Evolutionary conservation across 2,329 filamentous ascomycete species (phyloP).

Genomic region (Colletotrichum australisinense): DNA sequence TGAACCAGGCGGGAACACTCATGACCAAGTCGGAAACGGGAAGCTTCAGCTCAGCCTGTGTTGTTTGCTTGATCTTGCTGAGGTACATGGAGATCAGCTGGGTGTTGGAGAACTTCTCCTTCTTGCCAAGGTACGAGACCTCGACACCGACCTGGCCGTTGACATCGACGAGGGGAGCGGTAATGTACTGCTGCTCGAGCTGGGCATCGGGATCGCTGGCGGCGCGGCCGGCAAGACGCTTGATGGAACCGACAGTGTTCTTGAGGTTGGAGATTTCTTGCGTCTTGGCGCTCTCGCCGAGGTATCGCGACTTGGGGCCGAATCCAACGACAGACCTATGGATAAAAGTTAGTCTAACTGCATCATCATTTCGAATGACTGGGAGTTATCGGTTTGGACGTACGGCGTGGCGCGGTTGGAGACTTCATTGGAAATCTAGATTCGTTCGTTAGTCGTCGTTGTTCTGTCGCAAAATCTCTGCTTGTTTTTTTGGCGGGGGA

Average conservation of each 20-base stretch:
- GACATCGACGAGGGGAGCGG: slow-evolving; percentile 86
- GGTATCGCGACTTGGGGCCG: slow-evolving; percentile 90
- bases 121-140: slow-evolving; percentile 92
- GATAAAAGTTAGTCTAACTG: slow-evolving; percentile 26
- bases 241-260: slow-evolving; percentile 94
- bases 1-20: slow-evolving; percentile 97
- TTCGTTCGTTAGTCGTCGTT: slow-evolving; percentile 31
- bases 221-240: slow-evolving; percentile 89
- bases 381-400: slow-evolving; percentile 55
- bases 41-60: slow-evolving; percentile 86
- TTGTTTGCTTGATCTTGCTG: slow-evolving; percentile 92
- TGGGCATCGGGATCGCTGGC: slow-evolving; percentile 92
- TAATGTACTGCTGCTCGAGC: slow-evolving; percentile 92
- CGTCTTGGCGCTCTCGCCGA: slow-evolving; percentile 96
- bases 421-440: slow-evolving; percentile 96
- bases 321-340: slow-evolving; percentile 91
- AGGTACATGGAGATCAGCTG: slow-evolving; percentile 96
- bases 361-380: slow-evolving; percentile 31
- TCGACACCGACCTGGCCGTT: slow-evolving; percentile 96
- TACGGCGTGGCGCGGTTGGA: slow-evolving; percentile 98
- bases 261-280: slow-evolving; percentile 99
- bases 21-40: slow-evolving; percentile 94
- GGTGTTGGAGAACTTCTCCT: slow-evolving; percentile 93
- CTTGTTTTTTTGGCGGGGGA: slow-evolving; percentile 16
- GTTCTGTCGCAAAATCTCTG: slow-evolving; percentile 9